phyloP scores from a whole-genome alignment of 169 alveolate species.

The Plasmodium knowlesi region DNA sequence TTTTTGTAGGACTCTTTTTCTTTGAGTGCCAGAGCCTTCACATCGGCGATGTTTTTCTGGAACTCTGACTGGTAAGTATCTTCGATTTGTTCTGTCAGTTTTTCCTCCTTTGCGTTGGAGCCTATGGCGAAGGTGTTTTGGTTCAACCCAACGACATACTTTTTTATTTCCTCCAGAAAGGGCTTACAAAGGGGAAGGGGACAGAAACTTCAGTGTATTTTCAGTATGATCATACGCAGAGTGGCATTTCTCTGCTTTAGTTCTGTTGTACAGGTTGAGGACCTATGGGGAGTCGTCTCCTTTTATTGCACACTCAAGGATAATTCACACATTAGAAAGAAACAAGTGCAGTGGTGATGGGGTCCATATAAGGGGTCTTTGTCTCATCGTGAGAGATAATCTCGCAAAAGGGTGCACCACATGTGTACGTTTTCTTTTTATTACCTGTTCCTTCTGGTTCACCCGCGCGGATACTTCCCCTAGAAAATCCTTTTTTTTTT shows the following conservation, averaged over 20 bases:
- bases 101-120: neutral
- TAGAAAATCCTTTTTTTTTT: constrained; percentile 25
- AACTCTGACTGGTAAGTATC: constrained; percentile 12
- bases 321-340: neutral
- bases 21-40: constrained; percentile 19
- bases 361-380: neutral
- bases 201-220: neutral
- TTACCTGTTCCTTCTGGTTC: constrained; percentile 35
- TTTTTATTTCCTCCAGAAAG: constrained; percentile 42
- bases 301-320: neutral
- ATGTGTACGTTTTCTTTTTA: neutral
- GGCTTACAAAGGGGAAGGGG: constrained; percentile 29
- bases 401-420: neutral
- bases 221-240: neutral
- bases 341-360: neutral
- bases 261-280: neutral
- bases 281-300: neutral
- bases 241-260: neutral
- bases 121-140: neutral
- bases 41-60: constrained; percentile 54
- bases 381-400: neutral
- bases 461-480: constrained; percentile 2
- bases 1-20: constrained; percentile 65
- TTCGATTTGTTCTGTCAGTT: neutral
- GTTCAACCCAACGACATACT: constrained; percentile 2